Conservation (phyloP, 2,329 filamentous ascomycete species). For the Didymella arachidicola region DNA sequence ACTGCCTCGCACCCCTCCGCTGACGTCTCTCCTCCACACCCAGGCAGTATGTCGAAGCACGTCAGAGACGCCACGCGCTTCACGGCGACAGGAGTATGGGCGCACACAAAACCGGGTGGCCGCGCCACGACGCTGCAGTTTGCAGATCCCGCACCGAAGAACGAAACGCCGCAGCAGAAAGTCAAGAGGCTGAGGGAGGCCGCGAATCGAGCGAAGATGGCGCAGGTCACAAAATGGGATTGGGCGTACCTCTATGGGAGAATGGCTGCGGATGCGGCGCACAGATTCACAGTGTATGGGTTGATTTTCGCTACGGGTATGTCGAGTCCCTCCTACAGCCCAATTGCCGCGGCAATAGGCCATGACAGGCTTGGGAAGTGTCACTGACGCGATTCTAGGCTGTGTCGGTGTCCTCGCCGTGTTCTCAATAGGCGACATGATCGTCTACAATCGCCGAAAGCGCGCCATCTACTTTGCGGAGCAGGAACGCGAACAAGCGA, state of each 20-base stretch:
- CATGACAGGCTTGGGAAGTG: neutral
- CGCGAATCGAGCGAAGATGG: slow-evolving; percentile 56
- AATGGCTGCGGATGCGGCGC: slow-evolving; percentile 64
- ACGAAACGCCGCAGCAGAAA: slow-evolving; percentile 63
- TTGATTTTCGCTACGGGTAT: slow-evolving; percentile 69
- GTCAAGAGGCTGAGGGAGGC: slow-evolving; percentile 61
- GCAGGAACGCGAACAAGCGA: slow-evolving; percentile 57
- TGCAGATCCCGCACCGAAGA: slow-evolving; percentile 52
- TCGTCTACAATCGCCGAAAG: slow-evolving; percentile 72
- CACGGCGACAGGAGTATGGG: slow-evolving; percentile 74
- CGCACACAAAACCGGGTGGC: slow-evolving; percentile 66
- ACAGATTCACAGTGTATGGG: slow-evolving; percentile 66
- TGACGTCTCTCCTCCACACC: slow-evolving; percentile 19
- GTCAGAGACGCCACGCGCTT: slow-evolving; percentile 83
- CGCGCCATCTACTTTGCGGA: slow-evolving; percentile 66
- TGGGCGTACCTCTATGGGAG: slow-evolving; percentile 48
- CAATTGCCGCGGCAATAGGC: slow-evolving; percentile 24
- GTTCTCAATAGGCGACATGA: slow-evolving; percentile 71
- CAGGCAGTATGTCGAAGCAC: slow-evolving; percentile 65
- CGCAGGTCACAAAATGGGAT: slow-evolving; percentile 64
- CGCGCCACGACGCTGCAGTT: slow-evolving; percentile 52
- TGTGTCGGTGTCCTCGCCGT: slow-evolving; percentile 67
- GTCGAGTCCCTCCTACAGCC: slow-evolving; percentile 18
- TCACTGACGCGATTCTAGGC: slow-evolving; percentile 50
- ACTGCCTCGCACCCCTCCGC: slow-evolving; percentile 28